A percentile compares a stretch with the other conserved stretches of the same genome.
These are phyloP conservation scores for Suillus sp. DNA, from an alignment of 768 basidiomycete species.

Conservation along the genomic window DNA sequence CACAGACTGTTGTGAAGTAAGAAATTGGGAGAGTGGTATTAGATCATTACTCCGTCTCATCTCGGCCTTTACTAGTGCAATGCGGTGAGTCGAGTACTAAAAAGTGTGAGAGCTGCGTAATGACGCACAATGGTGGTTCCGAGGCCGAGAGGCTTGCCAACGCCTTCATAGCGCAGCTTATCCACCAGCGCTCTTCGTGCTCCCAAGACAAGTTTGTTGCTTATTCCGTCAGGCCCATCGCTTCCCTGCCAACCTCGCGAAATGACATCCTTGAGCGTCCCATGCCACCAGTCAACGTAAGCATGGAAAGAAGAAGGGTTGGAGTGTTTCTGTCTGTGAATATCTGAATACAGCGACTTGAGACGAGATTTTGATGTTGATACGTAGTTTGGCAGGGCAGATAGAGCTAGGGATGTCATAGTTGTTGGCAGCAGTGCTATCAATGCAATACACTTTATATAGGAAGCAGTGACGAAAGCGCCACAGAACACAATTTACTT, in stretches of 20 bases:
- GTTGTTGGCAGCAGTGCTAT: conserved; percentile 22
- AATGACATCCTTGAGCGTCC: conserved; percentile 63
- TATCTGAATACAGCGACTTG: conserved; percentile 85
- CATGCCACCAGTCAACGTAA: conserved; percentile 88
- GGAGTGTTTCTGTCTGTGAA: conserved; percentile 78
- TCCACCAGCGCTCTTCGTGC: conserved; percentile 60
- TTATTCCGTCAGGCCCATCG: conserved; percentile 19
- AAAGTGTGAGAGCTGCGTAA: not conserved
- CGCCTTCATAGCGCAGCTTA: conserved; percentile 61
- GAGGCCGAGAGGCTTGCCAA: conserved; percentile 74
- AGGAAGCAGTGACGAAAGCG: not conserved
- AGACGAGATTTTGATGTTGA: conserved; percentile 49
- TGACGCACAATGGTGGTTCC: conserved; percentile 72
- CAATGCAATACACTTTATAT: conserved; percentile 6
- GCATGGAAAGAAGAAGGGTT: conserved; percentile 83
- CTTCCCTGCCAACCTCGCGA: conserved; percentile 52
- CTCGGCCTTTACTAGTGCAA: conserved; percentile 68
- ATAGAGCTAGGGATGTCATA: conserved; percentile 15
- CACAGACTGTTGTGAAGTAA: conserved; percentile 58
- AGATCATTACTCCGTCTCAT: conserved; percentile 48
- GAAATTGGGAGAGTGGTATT: conserved; percentile 55
- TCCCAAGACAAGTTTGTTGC: conserved; percentile 60
- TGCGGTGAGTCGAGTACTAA: conserved; percentile 26
- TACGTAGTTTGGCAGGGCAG: conserved; percentile 30
- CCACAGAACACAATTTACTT: not conserved